These are phyloP conservation scores for Saccharomycopsis crataegensis DNA, from an alignment of 1,139 yeast species.

Conservation along the genomic window DNA sequence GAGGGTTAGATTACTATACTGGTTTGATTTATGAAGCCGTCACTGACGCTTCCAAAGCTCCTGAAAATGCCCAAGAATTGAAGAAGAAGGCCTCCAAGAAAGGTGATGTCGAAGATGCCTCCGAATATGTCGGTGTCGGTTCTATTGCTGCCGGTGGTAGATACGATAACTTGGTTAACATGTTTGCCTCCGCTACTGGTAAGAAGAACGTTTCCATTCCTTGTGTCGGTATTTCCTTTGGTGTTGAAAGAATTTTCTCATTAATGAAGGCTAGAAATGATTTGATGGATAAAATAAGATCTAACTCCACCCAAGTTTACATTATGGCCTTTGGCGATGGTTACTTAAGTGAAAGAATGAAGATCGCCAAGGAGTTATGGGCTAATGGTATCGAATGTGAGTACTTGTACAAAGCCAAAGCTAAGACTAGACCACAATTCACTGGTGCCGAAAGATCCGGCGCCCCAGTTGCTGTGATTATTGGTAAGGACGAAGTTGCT, in stretches of 20 bases:
- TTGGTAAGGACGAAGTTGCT: constrained; percentile 84
- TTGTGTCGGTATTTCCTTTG: constrained; percentile 94
- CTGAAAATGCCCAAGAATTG: constrained; percentile 62
- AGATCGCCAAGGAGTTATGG: constrained; percentile 77
- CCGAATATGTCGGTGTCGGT: constrained; percentile 96
- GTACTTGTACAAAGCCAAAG: constrained; percentile 84
- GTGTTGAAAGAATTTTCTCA: constrained; percentile 91
- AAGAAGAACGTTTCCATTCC: constrained; percentile 79
- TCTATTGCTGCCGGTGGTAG: constrained; percentile 99
- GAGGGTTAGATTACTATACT: constrained; percentile 96
- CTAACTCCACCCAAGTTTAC: constrained; percentile 85
- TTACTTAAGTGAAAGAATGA: constrained; percentile 85
- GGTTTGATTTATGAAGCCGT: constrained; percentile 96
- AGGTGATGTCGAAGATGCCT: constrained; percentile 75
- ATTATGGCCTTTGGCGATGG: constrained; percentile 99
- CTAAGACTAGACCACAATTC: constrained; percentile 90
- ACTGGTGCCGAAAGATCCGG: constrained; percentile 97
- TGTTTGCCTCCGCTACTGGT: constrained; percentile 80
- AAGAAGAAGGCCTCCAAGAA: constrained; percentile 44
- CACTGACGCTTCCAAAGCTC: constrained; percentile 92
- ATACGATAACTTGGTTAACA: constrained; percentile 90
- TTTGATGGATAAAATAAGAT: constrained; percentile 54
- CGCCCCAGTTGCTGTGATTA: constrained; percentile 80
- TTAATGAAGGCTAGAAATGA: constrained; percentile 68
- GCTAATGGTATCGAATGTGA: constrained; percentile 82